Evolutionary conservation across 1,139 yeast species (phyloP).

Genomic region (Lodderomyces parapsilosis): DNA sequence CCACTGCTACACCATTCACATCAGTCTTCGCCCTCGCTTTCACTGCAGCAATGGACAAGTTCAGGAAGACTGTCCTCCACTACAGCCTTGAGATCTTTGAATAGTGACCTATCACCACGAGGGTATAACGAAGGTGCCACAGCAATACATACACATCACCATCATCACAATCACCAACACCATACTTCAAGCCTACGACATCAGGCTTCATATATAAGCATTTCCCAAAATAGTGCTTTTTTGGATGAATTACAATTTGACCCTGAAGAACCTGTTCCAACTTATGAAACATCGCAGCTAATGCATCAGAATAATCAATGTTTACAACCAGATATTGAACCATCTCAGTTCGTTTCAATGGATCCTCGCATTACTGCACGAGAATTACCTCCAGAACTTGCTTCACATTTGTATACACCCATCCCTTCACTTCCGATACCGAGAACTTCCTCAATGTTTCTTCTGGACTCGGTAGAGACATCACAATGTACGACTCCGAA

Average conservation of each 20-base stretch:
- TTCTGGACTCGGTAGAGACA: conserved; percentile 12
- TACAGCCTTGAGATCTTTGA: background rate
- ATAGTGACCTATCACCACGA: background rate
- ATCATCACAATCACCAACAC: conserved; percentile 6
- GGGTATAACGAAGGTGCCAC: conserved; percentile 7
- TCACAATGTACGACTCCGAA: conserved; percentile 5
- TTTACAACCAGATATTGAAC: background rate
- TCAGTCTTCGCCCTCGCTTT: background rate
- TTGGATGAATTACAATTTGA: conserved; percentile 2
- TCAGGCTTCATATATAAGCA: background rate
- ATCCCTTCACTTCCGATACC: conserved; percentile 17
- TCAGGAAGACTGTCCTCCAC: conserved; percentile 1
- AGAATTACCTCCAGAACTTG: background rate
- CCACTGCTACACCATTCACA: background rate
- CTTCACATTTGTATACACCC: conserved; percentile 13
- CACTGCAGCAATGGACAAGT: background rate
- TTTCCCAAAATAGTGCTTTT: background rate
- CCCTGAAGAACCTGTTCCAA: conserved; percentile 18
- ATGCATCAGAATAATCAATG: conserved; percentile 22
- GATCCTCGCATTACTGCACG: background rate
- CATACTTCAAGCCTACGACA: background rate
- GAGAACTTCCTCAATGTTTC: conserved; percentile 8
- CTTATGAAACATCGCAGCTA: conserved; percentile 45
- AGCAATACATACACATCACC: too few species aligned
- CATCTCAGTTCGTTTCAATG: background rate